phyloP scores from a whole-genome alignment of 164 flowering plant genomes.

The Magnolia sinica region DNA sequence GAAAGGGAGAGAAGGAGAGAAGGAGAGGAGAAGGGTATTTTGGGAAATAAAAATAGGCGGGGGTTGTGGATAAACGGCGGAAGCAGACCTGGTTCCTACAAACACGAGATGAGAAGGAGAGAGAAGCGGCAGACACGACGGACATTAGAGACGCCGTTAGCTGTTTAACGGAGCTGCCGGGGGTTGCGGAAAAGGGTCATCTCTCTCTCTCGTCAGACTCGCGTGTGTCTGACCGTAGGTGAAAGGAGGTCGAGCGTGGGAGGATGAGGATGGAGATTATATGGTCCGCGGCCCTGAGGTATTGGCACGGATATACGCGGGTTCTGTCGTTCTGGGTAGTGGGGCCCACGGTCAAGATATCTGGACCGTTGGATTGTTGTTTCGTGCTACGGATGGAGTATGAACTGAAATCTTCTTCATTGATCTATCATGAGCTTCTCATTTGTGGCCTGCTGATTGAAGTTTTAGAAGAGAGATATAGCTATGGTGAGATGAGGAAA shows the following conservation, averaged over 20 bases:
- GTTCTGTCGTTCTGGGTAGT: neutral
- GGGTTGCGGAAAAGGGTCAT: neutral
- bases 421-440: no score
- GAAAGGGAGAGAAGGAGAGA: neutral
- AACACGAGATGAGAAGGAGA: slow-evolving; percentile 1
- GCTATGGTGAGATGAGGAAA: no score
- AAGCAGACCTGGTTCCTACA: slow-evolving; percentile 4
- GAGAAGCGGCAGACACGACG: neutral
- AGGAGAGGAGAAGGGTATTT: neutral
- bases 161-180: neutral
- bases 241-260: neutral
- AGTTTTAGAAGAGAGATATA: no score
- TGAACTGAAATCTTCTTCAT: no score
- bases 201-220: neutral
- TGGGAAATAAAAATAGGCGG: neutral
- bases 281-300: neutral
- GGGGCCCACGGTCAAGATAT: neutral
- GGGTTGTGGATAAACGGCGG: neutral
- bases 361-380: no score
- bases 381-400: no score
- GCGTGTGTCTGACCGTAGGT: neutral
- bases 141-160: slow-evolving; percentile 4
- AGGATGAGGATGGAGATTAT: neutral
- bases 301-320: neutral
- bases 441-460: no score